Percentiles rank a stretch among this genome's conserved stretches.
phyloP scores from a whole-genome alignment of 805 yeast genomes.

The Kuraishia piskuri region DNA sequence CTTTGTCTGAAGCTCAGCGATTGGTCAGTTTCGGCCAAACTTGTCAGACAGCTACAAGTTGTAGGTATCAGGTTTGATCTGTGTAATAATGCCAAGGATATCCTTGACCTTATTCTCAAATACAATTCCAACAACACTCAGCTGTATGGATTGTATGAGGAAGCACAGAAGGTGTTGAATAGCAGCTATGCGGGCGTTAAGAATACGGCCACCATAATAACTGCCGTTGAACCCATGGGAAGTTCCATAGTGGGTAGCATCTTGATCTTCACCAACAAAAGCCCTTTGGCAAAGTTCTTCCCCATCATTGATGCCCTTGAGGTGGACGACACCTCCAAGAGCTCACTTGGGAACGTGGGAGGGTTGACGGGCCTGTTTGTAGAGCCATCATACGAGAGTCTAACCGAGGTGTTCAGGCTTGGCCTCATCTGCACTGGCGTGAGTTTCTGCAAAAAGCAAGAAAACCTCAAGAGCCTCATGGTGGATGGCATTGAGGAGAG shows the following conservation, averaged over 20 bases:
- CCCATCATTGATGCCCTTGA: constrained; percentile 41
- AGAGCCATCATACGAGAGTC: constrained; percentile 42
- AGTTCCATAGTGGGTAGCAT: constrained; percentile 45
- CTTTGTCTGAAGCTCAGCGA: constrained; percentile 32
- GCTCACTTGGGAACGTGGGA: constrained; percentile 24
- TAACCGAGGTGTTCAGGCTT: constrained; percentile 43
- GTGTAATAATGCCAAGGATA: constrained; percentile 33
- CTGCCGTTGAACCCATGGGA: constrained; percentile 44
- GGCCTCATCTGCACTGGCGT: constrained; percentile 52
- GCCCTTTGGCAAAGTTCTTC: constrained; percentile 35
- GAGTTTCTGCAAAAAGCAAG: constrained; percentile 31
- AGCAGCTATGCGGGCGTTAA: neutral
- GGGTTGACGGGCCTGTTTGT: constrained; percentile 45
- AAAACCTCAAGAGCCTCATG: constrained; percentile 9
- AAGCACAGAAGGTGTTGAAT: constrained; percentile 6
- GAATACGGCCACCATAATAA: constrained; percentile 35
- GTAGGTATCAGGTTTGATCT: constrained; percentile 51
- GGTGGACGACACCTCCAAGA: constrained; percentile 6
- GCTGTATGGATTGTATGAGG: constrained; percentile 14
- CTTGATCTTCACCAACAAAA: constrained; percentile 36
- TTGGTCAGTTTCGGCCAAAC: constrained; percentile 48
- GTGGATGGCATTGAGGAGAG: constrained; percentile 8
- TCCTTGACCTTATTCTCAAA: constrained; percentile 29
- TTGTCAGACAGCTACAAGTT: constrained; percentile 45
- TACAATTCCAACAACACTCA: constrained; percentile 12